phyloP scores from a whole-genome alignment of 169 alveolate genomes.

The Plasmodium chabaudi region DNA sequence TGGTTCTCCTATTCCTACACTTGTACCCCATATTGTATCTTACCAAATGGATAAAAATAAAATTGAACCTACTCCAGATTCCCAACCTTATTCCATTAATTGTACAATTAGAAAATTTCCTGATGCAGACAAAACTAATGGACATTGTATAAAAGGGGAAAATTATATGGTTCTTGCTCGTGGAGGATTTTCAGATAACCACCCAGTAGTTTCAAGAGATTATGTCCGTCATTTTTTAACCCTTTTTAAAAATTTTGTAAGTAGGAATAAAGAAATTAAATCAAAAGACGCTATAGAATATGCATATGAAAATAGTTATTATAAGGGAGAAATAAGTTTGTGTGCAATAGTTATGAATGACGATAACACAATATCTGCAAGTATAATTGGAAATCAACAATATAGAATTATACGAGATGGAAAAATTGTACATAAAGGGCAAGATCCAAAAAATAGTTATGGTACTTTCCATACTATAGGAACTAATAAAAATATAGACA shows the following conservation, averaged over 20 bases:
- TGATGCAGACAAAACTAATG: constrained; percentile 43
- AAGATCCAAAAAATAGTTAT: constrained; percentile 21
- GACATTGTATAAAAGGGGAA: constrained; percentile 47
- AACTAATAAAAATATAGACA: constrained; percentile 11
- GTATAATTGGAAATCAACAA: constrained; percentile 44
- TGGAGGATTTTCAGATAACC: constrained; percentile 33
- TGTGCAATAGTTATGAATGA: constrained; percentile 42
- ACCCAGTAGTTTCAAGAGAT: constrained; percentile 50
- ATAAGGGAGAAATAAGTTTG: constrained; percentile 47
- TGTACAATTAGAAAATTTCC: constrained; percentile 61
- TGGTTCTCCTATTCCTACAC: too few species aligned
- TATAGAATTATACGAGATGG: constrained; percentile 35
- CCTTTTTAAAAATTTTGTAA: constrained; percentile 34
- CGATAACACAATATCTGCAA: constrained; percentile 51
- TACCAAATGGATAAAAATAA: too few species aligned
- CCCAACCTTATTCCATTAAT: constrained; percentile 16
- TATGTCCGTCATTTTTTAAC: constrained; percentile 40
- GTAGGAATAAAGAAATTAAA: constrained; percentile 33
- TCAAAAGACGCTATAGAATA: constrained; percentile 46
- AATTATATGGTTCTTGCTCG: constrained; percentile 44
- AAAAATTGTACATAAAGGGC: constrained; percentile 22
- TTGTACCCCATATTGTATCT: too few species aligned
- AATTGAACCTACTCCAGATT: too few species aligned
- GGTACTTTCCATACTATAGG: constrained; percentile 30
- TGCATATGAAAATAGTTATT: constrained; percentile 52